These are phyloP conservation scores for Anthracocystis setariae DNA, from an alignment of 1,284 basidiomycete species.

Conservation along the genomic window DNA sequence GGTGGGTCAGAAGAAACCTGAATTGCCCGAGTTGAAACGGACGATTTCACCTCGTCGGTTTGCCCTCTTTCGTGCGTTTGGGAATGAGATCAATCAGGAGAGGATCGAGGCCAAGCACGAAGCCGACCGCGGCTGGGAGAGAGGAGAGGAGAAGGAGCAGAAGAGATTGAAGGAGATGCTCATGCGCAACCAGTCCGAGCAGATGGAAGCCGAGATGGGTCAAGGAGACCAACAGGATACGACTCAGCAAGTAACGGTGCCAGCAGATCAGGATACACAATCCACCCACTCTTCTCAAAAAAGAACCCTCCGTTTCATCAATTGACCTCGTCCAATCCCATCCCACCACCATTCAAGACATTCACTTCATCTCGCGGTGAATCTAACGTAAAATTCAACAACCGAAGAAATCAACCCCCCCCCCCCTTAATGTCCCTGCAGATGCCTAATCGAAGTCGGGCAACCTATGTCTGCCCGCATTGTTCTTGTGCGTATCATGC, in stretches of 20 bases:
- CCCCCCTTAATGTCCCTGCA: too few relatives aligned
- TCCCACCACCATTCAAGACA: background rate
- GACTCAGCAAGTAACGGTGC: background rate
- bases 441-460: constrained; percentile 16
- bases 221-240: background rate
- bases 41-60: constrained; percentile 25
- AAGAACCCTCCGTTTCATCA: constrained; percentile 29
- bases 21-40: constrained; percentile 15
- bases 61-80: constrained; percentile 29
- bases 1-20: constrained; percentile 6
- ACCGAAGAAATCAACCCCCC: too few relatives aligned
- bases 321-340: background rate
- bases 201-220: background rate
- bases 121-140: constrained; percentile 35
- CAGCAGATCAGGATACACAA: constrained; percentile 10
- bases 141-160: constrained; percentile 22
- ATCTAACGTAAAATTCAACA: background rate
- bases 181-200: background rate
- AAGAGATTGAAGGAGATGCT: constrained; percentile 27
- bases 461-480: constrained; percentile 9
- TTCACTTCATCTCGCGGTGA: background rate
- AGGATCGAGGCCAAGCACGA: constrained; percentile 25
- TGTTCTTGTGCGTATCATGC: background rate
- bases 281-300: constrained; percentile 35
- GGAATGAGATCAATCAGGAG: constrained; percentile 33